These are phyloP conservation scores for Aplosporella prunicola DNA, from an alignment of 2,329 filamentous ascomycete species.

Conservation along the genomic window DNA sequence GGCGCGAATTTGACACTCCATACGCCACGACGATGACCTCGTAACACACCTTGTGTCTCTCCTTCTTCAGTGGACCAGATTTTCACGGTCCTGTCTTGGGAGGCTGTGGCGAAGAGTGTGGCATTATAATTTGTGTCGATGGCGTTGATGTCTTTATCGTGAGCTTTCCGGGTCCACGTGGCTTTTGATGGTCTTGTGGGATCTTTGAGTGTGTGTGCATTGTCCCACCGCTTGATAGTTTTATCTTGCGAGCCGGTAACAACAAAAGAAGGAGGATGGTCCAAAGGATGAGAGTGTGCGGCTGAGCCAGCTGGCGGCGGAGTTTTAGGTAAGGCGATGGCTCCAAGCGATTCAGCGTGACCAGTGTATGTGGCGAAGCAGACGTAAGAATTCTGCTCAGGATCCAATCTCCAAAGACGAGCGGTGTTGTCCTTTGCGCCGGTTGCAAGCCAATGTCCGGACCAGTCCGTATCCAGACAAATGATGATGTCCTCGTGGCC, in stretches of 20 bases:
- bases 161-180: constrained; percentile 82
- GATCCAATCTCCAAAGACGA: constrained; percentile 79
- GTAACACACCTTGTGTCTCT: constrained; percentile 80
- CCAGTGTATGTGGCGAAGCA: constrained; percentile 79
- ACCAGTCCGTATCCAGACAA: constrained; percentile 90
- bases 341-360: constrained; percentile 87
- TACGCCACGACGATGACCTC: constrained; percentile 87
- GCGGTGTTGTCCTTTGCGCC: constrained; percentile 96
- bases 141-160: constrained; percentile 98
- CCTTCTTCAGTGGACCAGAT: constrained; percentile 90
- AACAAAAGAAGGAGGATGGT: constrained; percentile 72
- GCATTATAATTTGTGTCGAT: constrained; percentile 68
- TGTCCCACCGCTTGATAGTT: constrained; percentile 90
- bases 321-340: constrained; percentile 70
- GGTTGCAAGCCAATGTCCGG: constrained; percentile 90
- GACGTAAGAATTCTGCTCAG: constrained; percentile 61
- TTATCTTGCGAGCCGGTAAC: constrained; percentile 91
- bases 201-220: constrained; percentile 19
- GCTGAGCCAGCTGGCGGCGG: constrained; percentile 58
- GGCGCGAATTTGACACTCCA: constrained; percentile 93
- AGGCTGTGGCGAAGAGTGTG: constrained; percentile 87
- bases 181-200: constrained; percentile 53
- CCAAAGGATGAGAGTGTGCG: constrained; percentile 63
- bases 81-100: constrained; percentile 93
- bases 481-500: constrained; percentile 96